Percentiles rank a stretch among this genome's conserved stretches.
Conservation (phyloP, 371 early-diverging fungal species). For the Haplosporangium sp. region DNA sequence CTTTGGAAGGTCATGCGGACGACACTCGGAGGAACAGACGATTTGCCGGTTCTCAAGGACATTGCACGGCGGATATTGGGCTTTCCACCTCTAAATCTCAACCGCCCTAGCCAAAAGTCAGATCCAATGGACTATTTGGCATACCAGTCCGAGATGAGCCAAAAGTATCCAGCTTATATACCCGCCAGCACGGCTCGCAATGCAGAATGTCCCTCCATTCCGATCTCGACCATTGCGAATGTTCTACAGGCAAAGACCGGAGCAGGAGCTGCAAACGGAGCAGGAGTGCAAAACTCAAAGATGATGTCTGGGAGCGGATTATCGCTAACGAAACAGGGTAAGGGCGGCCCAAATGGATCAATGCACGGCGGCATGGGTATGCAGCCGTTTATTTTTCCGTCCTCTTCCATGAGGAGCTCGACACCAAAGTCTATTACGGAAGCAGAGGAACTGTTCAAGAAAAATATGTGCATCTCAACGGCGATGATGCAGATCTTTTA, state of each 20-base stretch:
- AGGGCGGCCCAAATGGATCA: slow-evolving; percentile 25
- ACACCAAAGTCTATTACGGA: slow-evolving; percentile 69
- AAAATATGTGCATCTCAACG: slow-evolving; percentile 72
- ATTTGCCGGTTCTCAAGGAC: slow-evolving; percentile 60
- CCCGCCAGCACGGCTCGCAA: slow-evolving; percentile 39
- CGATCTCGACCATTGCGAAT: slow-evolving; percentile 36
- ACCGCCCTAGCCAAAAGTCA: slow-evolving; percentile 62
- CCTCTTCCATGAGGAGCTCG: slow-evolving; percentile 54
- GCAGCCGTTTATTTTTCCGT: slow-evolving; percentile 62
- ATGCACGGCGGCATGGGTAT: slow-evolving; percentile 6
- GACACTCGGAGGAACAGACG: slow-evolving; percentile 69
- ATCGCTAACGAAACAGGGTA: slow-evolving; percentile 13
- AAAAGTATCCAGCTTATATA: slow-evolving; percentile 73
- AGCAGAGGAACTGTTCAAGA: slow-evolving; percentile 66
- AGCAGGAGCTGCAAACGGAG: slow-evolving; percentile 13
- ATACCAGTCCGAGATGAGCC: slow-evolving; percentile 66
- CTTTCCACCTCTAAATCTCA: slow-evolving; percentile 55
- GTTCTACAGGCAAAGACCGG: slow-evolving; percentile 30
- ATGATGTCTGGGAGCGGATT: slow-evolving; percentile 15
- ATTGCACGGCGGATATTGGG: slow-evolving; percentile 58
- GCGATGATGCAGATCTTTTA: slow-evolving; percentile 69
- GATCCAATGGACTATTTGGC: slow-evolving; percentile 73
- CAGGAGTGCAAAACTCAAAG: slow-evolving; percentile 13
- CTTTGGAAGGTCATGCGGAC: slow-evolving; percentile 75
- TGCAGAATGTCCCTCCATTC: slow-evolving; percentile 25